phyloP scores from a whole-genome alignment of 2,329 filamentous ascomycete species.

The Penicillium palitans region DNA sequence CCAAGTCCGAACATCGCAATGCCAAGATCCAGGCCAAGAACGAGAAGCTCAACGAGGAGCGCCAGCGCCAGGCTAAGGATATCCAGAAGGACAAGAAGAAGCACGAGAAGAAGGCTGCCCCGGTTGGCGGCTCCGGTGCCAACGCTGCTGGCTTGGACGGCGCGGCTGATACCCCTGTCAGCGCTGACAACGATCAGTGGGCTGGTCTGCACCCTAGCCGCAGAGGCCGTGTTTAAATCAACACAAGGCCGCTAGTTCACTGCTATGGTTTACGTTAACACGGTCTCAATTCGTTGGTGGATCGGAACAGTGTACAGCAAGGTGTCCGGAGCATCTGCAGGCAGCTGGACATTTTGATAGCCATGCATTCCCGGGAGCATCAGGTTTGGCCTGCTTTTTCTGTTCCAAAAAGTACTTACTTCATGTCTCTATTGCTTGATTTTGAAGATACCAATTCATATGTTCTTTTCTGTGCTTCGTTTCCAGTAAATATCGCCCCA shows the following conservation, averaged over 20 bases:
- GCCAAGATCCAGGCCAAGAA: slow-evolving; percentile 85
- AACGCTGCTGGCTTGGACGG: slow-evolving; percentile 19
- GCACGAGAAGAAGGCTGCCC: slow-evolving; percentile 24
- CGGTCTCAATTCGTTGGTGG: neutral
- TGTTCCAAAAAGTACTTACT: slow-evolving; percentile 13
- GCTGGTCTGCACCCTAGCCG: slow-evolving; percentile 49
- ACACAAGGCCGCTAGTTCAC: neutral
- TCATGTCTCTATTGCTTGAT: slow-evolving; percentile 15
- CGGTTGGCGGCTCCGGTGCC: slow-evolving; percentile 27
- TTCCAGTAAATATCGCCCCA: neutral
- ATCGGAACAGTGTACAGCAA: slow-evolving; percentile 3
- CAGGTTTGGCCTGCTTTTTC: slow-evolving; percentile 7
- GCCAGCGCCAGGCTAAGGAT: slow-evolving; percentile 54
- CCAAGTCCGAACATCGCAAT: slow-evolving; percentile 67
- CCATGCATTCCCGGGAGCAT: slow-evolving; percentile 4
- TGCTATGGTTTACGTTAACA: neutral
- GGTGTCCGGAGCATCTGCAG: slow-evolving; percentile 5
- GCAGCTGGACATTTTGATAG: slow-evolving; percentile 4
- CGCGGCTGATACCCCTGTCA: slow-evolving; percentile 10
- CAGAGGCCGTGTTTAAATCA: slow-evolving; percentile 35
- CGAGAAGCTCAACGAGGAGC: slow-evolving; percentile 72
- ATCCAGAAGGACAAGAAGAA: slow-evolving; percentile 48
- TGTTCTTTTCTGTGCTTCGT: slow-evolving; percentile 6
- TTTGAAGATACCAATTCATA: slow-evolving; percentile 16
- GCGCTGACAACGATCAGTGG: slow-evolving; percentile 28